Percentiles rank a stretch among this genome's conserved stretches.
Conservation (phyloP, 1,284 basidiomycete species). For the Xerocomus amazonicus region DNA sequence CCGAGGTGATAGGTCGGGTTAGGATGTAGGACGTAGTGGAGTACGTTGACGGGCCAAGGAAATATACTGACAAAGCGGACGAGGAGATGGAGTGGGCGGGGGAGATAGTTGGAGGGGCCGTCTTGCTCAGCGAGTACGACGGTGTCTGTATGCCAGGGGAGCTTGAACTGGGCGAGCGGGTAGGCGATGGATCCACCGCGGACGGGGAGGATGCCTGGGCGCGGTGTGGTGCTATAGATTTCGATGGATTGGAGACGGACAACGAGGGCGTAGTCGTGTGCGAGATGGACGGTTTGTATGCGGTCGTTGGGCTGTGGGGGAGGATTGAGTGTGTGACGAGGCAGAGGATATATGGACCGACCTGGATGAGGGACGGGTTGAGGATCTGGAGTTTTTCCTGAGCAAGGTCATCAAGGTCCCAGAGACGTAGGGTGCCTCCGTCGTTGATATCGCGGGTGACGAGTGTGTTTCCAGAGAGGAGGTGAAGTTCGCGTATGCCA, state of each 20-base stretch:
- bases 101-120: background rate
- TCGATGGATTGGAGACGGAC: slow-evolving; percentile 41
- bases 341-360: slow-evolving; percentile 2
- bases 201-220: slow-evolving; percentile 11
- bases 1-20: slow-evolving; percentile 35
- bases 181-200: slow-evolving; percentile 30
- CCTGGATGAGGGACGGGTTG: slow-evolving; percentile 27
- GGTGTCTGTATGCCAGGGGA: slow-evolving; percentile 55
- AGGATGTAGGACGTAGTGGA: slow-evolving; percentile 53
- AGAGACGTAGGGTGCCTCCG: slow-evolving; percentile 23
- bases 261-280: slow-evolving; percentile 40
- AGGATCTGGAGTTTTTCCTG: slow-evolving; percentile 22
- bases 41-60: slow-evolving; percentile 65
- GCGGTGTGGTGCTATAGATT: slow-evolving; percentile 34
- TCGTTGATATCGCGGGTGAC: slow-evolving; percentile 34
- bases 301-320: slow-evolving; percentile 26
- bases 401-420: slow-evolving; percentile 24
- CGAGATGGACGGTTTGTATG: slow-evolving; percentile 39
- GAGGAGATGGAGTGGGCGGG: slow-evolving; percentile 47
- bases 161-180: slow-evolving; percentile 44
- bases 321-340: background rate
- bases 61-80: slow-evolving; percentile 57
- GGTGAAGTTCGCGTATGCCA: slow-evolving; percentile 31
- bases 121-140: slow-evolving; percentile 37
- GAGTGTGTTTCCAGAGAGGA: slow-evolving; percentile 37